phyloP scores from a whole-genome alignment of 495 filamentous ascomycete genomes.

The Penicillium samsonianum region DNA sequence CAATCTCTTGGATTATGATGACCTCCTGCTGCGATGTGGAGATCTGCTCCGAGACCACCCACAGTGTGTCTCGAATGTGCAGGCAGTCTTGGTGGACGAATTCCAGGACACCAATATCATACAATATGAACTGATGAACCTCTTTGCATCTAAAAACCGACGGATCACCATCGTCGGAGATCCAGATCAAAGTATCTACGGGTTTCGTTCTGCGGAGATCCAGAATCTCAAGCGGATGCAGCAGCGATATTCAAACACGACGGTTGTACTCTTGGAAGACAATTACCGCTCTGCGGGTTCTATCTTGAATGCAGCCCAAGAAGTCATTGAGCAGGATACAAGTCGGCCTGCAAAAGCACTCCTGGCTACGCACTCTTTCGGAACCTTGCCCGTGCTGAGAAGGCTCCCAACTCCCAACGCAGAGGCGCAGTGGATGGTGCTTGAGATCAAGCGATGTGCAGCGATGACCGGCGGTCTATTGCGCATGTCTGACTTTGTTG shows the following conservation, averaged over 20 bases:
- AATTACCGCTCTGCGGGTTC: constrained; percentile 93
- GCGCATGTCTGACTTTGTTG: constrained; percentile 75
- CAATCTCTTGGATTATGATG: constrained; percentile 93
- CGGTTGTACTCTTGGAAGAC: constrained; percentile 84
- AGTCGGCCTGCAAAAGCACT: constrained; percentile 76
- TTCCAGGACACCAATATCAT: constrained; percentile 97
- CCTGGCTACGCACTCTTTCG: constrained; percentile 76
- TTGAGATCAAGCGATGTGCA: constrained; percentile 74
- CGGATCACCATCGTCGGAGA: constrained; percentile 94
- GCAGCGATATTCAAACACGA: constrained; percentile 70
- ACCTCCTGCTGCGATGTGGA: constrained; percentile 81
- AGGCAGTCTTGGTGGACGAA: constrained; percentile 93
- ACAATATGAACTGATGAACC: constrained; percentile 92
- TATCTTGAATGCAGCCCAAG: constrained; percentile 79
- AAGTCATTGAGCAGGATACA: constrained; percentile 90
- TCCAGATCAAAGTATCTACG: constrained; percentile 98
- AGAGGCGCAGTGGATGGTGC: constrained; percentile 87
- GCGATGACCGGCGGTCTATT: constrained; percentile 73
- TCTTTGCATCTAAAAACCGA: constrained; percentile 71
- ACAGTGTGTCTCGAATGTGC: constrained; percentile 85
- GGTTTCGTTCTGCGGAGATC: constrained; percentile 95
- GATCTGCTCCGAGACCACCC: constrained; percentile 77
- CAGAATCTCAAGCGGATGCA: constrained; percentile 83
- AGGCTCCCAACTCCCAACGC: constrained; percentile 67
- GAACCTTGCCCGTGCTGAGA: constrained; percentile 81